Evolutionary conservation across 2,329 filamentous ascomycete genomes (phyloP), one percentile per base, ranked within the genome.

Genomic region (Coniella vitis): DNA sequence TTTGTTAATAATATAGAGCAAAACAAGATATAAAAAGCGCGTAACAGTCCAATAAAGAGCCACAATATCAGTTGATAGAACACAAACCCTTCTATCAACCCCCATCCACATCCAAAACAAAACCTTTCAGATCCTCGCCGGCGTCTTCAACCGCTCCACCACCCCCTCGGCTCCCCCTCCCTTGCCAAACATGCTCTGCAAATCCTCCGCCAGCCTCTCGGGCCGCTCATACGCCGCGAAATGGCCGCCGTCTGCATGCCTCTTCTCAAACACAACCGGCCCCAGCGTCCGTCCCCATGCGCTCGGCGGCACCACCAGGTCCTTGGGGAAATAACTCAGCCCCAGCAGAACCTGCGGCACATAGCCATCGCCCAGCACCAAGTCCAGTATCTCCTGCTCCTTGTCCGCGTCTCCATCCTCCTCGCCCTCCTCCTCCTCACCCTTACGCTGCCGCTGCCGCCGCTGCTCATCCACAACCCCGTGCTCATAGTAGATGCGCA

Each of bases 401-500:
- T n/a, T n/a, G n/a, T n/a, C n/a, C n/a, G n/a, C n/a, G 16, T 25
- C n/a, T 10, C n/a, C 35, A 35, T 19, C 49, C 82, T 79, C 5
- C 58, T 64, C n/a, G n/a, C n/a, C n/a, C n/a, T n/a, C n/a, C n/a
- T n/a, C n/a, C n/a, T n/a, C n/a, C n/a, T n/a, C n/a, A n/a, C n/a
- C n/a, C n/a, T n/a, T n/a, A n/a, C n/a, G n/a, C n/a, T n/a, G n/a
- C n/a, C n/a, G n/a, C n/a, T n/a, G n/a, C n/a, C n/a, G n/a, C n/a
- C n/a, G n/a, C n/a, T n/a, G n/a, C n/a, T n/a, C n/a, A n/a, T n/a
- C n/a, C n/a, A n/a, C n/a, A n/a, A n/a, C n/a, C n/a, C n/a, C n/a
- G 0, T 70, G 67, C 63, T 90, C 86, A 57, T 89, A 89, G 65
- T 91, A 91, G 42, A 90, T 87, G 7, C 83, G 65, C 8, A 79